A percentile compares a stretch with the other conserved stretches of the same genome.
Evolutionary conservation across 352 stramenopile genomes (phyloP).

Genomic region (Pythium pyrilobum): DNA sequence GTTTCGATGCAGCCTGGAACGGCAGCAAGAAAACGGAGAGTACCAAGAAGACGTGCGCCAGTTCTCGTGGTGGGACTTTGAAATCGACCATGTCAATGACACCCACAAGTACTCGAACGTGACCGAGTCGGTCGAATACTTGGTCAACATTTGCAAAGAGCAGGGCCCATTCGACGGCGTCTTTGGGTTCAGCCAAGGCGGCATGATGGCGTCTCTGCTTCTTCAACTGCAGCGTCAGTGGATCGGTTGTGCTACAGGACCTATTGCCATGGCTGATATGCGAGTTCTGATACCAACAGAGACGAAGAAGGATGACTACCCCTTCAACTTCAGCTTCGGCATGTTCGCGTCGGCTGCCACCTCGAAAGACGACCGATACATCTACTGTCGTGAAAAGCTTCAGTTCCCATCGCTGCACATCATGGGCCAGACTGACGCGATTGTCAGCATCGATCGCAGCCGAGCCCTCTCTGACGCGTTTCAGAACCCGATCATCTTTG

Average conservation of each 20-base stretch:
- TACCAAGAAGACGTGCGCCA: slow-evolving; percentile 41
- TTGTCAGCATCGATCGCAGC: slow-evolving; percentile 55
- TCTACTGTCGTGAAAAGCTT: slow-evolving; percentile 35
- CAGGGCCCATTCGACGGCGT: slow-evolving; percentile 84
- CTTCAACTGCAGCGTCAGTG: slow-evolving; percentile 65
- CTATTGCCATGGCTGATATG: not conserved
- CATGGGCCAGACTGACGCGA: slow-evolving; percentile 72
- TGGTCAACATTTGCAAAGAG: slow-evolving; percentile 49
- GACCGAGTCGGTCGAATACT: slow-evolving; percentile 62
- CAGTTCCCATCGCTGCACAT: slow-evolving; percentile 71
- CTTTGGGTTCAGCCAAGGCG: slow-evolving; percentile 83
- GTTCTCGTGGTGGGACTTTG: slow-evolving; percentile 74
- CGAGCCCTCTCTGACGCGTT: slow-evolving; percentile 53
- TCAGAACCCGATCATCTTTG: slow-evolving; percentile 41
- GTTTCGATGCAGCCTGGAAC: not conserved
- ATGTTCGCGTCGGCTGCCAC: slow-evolving; percentile 66
- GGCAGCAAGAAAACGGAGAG: slow-evolving; percentile 6
- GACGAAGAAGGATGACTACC: slow-evolving; percentile 35
- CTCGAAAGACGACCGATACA: slow-evolving; percentile 37
- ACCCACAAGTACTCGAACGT: slow-evolving; percentile 41
- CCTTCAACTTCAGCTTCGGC: slow-evolving; percentile 63
- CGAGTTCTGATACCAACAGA: slow-evolving; percentile 12
- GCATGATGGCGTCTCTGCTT: slow-evolving; percentile 59
- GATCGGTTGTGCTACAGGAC: too few species aligned
- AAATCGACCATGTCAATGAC: slow-evolving; percentile 34